Evolutionary conservation across 1,284 basidiomycete species (phyloP).

Genomic region (Coniophora puteana): DNA sequence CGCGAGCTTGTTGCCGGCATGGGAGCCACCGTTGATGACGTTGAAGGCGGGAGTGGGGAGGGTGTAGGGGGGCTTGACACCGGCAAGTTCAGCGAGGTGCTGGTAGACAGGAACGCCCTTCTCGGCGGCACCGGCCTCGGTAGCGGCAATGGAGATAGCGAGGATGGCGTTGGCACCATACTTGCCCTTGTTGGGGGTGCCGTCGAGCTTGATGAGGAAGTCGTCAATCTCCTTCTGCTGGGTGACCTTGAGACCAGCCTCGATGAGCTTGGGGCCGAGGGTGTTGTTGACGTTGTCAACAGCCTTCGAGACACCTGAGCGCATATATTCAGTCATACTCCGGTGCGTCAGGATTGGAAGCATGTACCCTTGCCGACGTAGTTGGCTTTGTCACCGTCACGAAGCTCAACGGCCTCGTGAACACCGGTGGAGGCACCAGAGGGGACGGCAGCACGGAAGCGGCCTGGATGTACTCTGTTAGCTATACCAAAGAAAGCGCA

Average conservation of each 20-base stretch:
- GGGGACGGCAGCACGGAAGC: conserved; percentile 93
- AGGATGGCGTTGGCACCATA: conserved; percentile 99
- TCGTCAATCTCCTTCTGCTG: conserved; percentile 97
- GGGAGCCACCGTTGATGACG: conserved; percentile 99
- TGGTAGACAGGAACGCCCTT: conserved; percentile 95
- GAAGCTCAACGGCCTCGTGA: conserved; percentile 98
- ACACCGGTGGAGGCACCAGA: conserved; percentile 98
- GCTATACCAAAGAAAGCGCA: neutral
- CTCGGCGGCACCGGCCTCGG: conserved; percentile 91
- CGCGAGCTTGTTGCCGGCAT: conserved; percentile 98
- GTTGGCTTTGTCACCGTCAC: conserved; percentile 90
- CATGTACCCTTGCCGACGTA: conserved; percentile 93
- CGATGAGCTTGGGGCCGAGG: conserved; percentile 89
- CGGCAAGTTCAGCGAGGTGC: conserved; percentile 94
- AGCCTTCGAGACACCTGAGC: conserved; percentile 86
- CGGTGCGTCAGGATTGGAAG: neutral
- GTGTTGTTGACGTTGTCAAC: conserved; percentile 92
- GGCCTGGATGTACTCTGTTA: conserved; percentile 49
- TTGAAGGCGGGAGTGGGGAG: conserved; percentile 95
- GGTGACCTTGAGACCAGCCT: conserved; percentile 84
- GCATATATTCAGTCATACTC: conserved; percentile 6
- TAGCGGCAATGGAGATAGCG: conserved; percentile 95
- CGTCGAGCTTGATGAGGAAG: conserved; percentile 98
- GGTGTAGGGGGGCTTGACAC: conserved; percentile 89
- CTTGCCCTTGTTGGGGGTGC: conserved; percentile 98